Conservation (phyloP, 805 yeast species). For the Lipomyces yamanashiensis region DNA sequence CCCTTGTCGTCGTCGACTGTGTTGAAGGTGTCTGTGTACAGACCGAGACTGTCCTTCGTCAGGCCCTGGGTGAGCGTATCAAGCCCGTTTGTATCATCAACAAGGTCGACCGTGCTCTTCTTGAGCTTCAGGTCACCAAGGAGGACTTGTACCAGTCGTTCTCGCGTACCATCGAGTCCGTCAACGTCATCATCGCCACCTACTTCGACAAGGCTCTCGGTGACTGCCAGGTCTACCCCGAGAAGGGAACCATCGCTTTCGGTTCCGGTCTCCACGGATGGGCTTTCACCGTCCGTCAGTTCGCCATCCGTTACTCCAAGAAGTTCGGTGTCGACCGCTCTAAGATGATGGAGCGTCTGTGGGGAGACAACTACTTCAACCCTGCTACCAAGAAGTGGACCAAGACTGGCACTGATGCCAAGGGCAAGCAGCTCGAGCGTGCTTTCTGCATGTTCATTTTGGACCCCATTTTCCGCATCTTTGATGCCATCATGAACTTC, state of each 20-base stretch:
- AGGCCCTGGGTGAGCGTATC: conserved; percentile 98
- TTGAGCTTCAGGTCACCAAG: conserved; percentile 98
- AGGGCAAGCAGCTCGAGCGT: conserved; percentile 95
- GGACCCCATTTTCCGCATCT: conserved; percentile 98
- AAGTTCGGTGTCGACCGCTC: conserved; percentile 98
- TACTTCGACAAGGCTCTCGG: conserved; percentile 89
- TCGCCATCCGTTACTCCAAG: conserved; percentile 96
- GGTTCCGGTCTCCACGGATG: conserved; percentile 99
- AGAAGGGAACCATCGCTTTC: conserved; percentile 98
- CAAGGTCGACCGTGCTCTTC: conserved; percentile 99
- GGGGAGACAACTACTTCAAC: conserved; percentile 99
- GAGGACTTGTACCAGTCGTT: conserved; percentile 98
- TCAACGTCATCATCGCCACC: conserved; percentile 96
- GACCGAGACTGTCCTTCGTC: conserved; percentile 99
- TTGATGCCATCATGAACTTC: conserved; percentile 97
- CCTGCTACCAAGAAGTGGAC: conserved; percentile 99
- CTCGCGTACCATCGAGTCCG: conserved; percentile 98
- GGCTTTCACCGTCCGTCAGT: conserved; percentile 99
- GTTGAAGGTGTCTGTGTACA: conserved; percentile 99
- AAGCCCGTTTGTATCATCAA: conserved; percentile 98
- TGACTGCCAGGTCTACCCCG: conserved; percentile 98
- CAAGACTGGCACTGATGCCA: conserved; percentile 86
- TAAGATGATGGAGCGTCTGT: conserved; percentile 98
- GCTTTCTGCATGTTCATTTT: conserved; percentile 99
- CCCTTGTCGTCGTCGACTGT: conserved; percentile 98